Percentiles rank a stretch among this genome's conserved stretches.
phyloP scores from a whole-genome alignment of 2,329 filamentous ascomycete species.

The Xylariaceae sp. region DNA sequence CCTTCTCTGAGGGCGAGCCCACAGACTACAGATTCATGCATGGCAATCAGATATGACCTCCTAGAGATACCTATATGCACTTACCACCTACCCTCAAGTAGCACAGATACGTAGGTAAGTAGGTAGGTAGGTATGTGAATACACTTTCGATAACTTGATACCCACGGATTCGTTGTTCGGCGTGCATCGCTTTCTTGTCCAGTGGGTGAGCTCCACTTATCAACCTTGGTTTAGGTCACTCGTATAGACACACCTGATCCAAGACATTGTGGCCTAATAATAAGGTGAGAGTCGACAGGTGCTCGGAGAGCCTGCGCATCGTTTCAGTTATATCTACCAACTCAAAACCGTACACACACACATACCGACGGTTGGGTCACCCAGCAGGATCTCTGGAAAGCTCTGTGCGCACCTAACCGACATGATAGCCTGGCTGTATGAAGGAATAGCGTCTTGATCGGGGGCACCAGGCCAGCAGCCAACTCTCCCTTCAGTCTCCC shows the following conservation, averaged over 20 bases:
- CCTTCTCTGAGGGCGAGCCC: no score
- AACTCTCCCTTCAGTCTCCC: background rate
- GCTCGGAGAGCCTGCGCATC: no score
- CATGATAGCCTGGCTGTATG: constrained; percentile 1
- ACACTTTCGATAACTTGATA: background rate
- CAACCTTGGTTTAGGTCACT: no score
- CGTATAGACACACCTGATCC: no score
- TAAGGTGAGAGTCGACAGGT: no score
- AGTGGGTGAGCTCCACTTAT: no score
- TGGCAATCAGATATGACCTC: no score
- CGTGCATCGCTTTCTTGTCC: constrained; percentile 7
- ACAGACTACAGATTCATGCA: no score
- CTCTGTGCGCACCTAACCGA: background rate
- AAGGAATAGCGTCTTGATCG: constrained; percentile 11
- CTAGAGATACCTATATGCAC: no score
- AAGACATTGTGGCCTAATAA: no score
- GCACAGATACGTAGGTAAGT: background rate
- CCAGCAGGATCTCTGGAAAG: background rate
- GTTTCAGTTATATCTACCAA: background rate
- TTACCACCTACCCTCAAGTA: no score
- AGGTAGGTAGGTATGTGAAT: background rate
- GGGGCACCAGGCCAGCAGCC: no score
- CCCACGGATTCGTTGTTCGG: background rate
- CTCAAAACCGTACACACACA: background rate
- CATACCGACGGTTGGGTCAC: background rate